phyloP scores from a whole-genome alignment of 331 rosid species.

The Malus hybrid region DNA sequence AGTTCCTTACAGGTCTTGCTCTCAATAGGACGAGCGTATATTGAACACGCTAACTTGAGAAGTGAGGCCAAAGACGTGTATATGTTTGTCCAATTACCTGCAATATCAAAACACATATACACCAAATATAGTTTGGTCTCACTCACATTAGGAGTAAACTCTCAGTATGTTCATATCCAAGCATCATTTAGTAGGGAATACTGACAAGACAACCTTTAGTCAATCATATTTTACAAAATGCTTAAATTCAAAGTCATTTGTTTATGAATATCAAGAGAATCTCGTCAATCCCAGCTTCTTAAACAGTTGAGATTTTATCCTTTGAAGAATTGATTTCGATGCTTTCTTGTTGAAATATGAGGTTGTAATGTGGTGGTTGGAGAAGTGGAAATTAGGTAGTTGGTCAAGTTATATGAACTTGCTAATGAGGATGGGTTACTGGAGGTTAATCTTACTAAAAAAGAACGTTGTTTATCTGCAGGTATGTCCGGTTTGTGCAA shows the following conservation, averaged over 20 bases:
- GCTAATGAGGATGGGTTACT: background rate
- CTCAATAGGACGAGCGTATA: too few species aligned
- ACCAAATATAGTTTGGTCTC: too few species aligned
- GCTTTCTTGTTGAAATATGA: background rate
- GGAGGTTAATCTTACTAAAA: slow-evolving; percentile 1
- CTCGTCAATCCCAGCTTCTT: background rate
- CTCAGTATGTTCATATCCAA: background rate
- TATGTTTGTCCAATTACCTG: too few species aligned
- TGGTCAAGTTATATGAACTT: background rate
- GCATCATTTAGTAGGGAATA: background rate
- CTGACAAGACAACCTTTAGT: background rate
- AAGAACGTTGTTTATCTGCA: slow-evolving; percentile 23
- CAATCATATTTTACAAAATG: background rate
- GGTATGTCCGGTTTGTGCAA: slow-evolving; percentile 93
- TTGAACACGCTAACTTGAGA: too few species aligned
- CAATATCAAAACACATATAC: too few species aligned
- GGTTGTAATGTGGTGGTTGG: background rate
- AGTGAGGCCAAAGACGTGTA: too few species aligned
- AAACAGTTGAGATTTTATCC: background rate
- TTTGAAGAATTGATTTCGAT: background rate
- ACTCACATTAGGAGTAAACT: too few species aligned
- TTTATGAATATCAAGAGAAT: background rate
- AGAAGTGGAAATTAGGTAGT: background rate
- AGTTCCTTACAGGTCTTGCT: too few species aligned
- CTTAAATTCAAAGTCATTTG: background rate